Conservation (phyloP, 495 filamentous ascomycete species). For the Parmelia sp. region DNA sequence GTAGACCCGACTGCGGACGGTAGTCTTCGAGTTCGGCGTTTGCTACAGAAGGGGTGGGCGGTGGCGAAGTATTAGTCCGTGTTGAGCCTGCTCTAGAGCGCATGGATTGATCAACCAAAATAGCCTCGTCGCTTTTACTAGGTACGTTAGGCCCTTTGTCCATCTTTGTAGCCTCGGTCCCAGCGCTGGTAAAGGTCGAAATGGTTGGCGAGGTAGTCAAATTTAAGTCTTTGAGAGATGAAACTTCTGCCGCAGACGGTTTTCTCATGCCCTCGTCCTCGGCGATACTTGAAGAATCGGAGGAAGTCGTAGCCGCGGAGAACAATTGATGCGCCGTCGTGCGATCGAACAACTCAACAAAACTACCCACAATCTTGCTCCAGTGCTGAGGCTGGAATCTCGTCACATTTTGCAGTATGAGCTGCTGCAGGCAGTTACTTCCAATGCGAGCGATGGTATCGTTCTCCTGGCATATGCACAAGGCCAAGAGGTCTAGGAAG, state of each 20-base stretch:
- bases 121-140: slow-evolving; percentile 29
- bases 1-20: slow-evolving; percentile 61
- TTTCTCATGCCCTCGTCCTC: slow-evolving; percentile 23
- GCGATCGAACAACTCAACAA: slow-evolving; percentile 88
- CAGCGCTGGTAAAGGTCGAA: slow-evolving; percentile 10
- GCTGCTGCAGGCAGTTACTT: slow-evolving; percentile 92
- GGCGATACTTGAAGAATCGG: slow-evolving; percentile 26
- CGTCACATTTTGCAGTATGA: slow-evolving; percentile 90
- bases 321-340: slow-evolving; percentile 94
- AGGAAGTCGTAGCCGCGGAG: slow-evolving; percentile 67
- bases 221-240: slow-evolving; percentile 29
- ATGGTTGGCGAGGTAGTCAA: slow-evolving; percentile 28
- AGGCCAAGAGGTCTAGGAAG: slow-evolving; percentile 83
- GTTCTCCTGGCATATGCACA: slow-evolving; percentile 98
- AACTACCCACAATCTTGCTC: slow-evolving; percentile 87
- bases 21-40: slow-evolving; percentile 77
- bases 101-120: slow-evolving; percentile 10
- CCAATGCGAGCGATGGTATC: slow-evolving; percentile 97
- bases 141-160: slow-evolving; percentile 20
- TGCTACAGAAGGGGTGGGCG: slow-evolving; percentile 13
- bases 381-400: slow-evolving; percentile 86
- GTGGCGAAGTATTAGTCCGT: slow-evolving; percentile 17
- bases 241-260: slow-evolving; percentile 20
- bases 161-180: slow-evolving; percentile 32
- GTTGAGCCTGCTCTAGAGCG: slow-evolving; percentile 15